Conservation (phyloP, 768 basidiomycete genomes). For the Russula sp. region DNA sequence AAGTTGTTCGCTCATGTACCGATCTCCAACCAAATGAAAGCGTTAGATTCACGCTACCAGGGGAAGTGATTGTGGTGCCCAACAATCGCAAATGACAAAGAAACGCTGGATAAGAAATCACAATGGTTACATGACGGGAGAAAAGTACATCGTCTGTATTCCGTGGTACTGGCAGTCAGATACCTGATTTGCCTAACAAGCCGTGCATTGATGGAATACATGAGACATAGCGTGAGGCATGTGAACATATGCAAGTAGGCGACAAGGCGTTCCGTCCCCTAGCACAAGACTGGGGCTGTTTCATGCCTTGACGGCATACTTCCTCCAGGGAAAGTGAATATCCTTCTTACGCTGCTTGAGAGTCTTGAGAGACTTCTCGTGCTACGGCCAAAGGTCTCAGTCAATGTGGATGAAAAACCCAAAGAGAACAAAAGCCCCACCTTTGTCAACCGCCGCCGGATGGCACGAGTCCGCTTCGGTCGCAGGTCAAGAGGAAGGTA, state of each 20-base stretch:
- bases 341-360: constrained; percentile 93
- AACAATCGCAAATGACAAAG: neutral
- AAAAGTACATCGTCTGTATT: constrained; percentile 8
- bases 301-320: constrained; percentile 94
- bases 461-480: constrained; percentile 96
- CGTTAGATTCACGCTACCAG: neutral
- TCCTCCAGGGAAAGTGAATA: constrained; percentile 85
- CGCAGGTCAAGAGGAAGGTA: constrained; percentile 96
- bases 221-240: constrained; percentile 25
- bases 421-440: constrained; percentile 35
- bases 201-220: constrained; percentile 17
- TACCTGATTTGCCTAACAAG: neutral
- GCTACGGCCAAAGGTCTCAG: constrained; percentile 38
- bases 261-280: constrained; percentile 25
- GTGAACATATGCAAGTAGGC: constrained; percentile 28
- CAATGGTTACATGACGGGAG: neutral
- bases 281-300: constrained; percentile 16
- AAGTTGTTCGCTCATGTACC: neutral
- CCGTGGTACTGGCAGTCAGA: neutral
- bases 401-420: neutral
- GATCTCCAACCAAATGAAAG: neutral
- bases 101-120: neutral
- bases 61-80: neutral
- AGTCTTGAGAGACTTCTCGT: constrained; percentile 81
- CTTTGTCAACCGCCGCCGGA: constrained; percentile 90